These are phyloP conservation scores for Amylocystis lapponica DNA, from an alignment of 768 basidiomycete species.

Conservation along the genomic window DNA sequence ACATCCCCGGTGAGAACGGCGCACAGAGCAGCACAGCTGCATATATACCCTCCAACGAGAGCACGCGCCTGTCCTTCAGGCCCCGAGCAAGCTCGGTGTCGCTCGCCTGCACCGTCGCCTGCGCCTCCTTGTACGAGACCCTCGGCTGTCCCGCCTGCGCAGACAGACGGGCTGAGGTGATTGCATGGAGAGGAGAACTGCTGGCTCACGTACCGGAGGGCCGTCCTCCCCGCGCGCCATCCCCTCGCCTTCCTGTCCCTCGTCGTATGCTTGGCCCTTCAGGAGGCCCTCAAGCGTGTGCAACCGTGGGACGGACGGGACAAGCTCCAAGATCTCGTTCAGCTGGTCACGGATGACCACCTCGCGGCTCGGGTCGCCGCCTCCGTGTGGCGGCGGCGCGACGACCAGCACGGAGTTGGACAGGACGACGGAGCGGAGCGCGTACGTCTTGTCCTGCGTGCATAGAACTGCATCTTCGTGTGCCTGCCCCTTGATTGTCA, in stretches of 20 bases:
- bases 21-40: neutral
- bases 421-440: slow-evolving; percentile 77
- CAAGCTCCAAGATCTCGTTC: slow-evolving; percentile 79
- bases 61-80: slow-evolving; percentile 62
- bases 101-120: slow-evolving; percentile 71
- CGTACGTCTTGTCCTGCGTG: slow-evolving; percentile 73
- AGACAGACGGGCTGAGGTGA: no score
- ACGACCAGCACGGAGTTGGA: slow-evolving; percentile 85
- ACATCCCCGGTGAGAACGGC: neutral
- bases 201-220: slow-evolving; percentile 3
- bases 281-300: slow-evolving; percentile 60
- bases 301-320: slow-evolving; percentile 70
- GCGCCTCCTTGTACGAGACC: slow-evolving; percentile 58
- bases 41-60: slow-evolving; percentile 59
- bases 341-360: slow-evolving; percentile 76
- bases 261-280: slow-evolving; percentile 65
- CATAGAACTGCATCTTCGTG: slow-evolving; percentile 90
- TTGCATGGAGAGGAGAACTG: no score
- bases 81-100: slow-evolving; percentile 65
- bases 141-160: slow-evolving; percentile 30
- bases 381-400: slow-evolving; percentile 27
- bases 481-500: slow-evolving; percentile 76
- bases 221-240: slow-evolving; percentile 22
- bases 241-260: slow-evolving; percentile 48
- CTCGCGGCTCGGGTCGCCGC: slow-evolving; percentile 20